Conservation (phyloP, 192 early-diverging fungal species). For the Chytriomyces sp. region DNA sequence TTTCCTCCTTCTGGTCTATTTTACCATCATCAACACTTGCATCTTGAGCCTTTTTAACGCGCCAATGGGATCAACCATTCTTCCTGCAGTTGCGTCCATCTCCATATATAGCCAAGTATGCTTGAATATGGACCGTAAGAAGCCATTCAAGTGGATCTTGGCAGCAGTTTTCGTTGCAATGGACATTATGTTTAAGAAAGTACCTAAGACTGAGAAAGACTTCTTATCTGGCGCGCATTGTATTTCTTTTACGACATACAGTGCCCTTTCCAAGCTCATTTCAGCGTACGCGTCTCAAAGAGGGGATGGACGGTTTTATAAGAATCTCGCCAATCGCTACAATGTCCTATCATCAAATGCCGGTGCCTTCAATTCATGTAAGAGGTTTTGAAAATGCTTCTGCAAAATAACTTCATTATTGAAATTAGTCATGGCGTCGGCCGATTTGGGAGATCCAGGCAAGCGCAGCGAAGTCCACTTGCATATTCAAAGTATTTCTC, state of each 20-base stretch:
- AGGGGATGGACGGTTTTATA: not conserved
- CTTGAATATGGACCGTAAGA: slow-evolving; percentile 1
- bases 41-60: slow-evolving; percentile 3
- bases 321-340: too few relatives aligned
- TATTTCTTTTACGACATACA: slow-evolving; percentile 15
- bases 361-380: too few relatives aligned
- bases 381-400: too few relatives aligned
- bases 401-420: not conserved
- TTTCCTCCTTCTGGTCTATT: slow-evolving; percentile 8
- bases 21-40: slow-evolving; percentile 9
- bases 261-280: not conserved
- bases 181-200: slow-evolving; percentile 9
- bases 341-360: too few relatives aligned
- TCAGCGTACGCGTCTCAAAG: not conserved
- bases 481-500: not conserved
- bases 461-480: not conserved
- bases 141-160: not conserved
- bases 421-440: not conserved
- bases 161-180: not conserved
- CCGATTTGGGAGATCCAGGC: too few relatives aligned
- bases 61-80: not conserved
- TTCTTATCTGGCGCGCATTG: slow-evolving; percentile 24
- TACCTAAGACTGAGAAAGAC: not conserved
- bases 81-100: not conserved
- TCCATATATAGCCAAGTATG: slow-evolving; percentile 8